A percentile compares a stretch with the other conserved stretches of the same genome.
These are phyloP conservation scores for Basipetospora sp. DNA, from an alignment of 2,329 filamentous ascomycete species.

Conservation along the genomic window DNA sequence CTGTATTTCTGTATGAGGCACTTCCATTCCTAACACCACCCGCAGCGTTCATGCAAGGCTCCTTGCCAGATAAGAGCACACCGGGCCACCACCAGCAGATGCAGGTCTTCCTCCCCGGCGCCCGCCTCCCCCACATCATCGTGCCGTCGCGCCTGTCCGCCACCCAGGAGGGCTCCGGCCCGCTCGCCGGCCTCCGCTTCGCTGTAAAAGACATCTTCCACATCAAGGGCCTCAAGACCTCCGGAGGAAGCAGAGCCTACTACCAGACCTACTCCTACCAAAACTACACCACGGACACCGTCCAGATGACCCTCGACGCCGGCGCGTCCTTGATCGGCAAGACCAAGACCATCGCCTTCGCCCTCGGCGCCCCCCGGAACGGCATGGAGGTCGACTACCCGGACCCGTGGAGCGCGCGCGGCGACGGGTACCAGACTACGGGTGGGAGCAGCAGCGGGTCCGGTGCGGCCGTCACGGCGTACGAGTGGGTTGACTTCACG, in stretches of 20 bases:
- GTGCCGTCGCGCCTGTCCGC: no score
- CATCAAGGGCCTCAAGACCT: slow-evolving; percentile 33
- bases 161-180: no score
- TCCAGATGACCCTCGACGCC: no score
- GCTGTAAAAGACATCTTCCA: slow-evolving; percentile 44
- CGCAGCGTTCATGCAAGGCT: no score
- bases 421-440: slow-evolving; percentile 19
- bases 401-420: slow-evolving; percentile 21
- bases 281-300: no score
- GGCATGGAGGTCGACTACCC: slow-evolving; percentile 20
- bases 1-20: no score
- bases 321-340: neutral
- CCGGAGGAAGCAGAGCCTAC: slow-evolving; percentile 39
- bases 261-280: no score
- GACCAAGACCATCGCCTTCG: neutral
- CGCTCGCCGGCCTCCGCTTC: slow-evolving; percentile 36
- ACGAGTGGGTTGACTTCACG: slow-evolving; percentile 19
- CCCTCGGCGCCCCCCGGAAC: neutral
- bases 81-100: no score
- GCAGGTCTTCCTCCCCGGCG: no score
- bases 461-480: slow-evolving; percentile 17
- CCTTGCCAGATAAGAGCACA: no score
- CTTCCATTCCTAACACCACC: no score
- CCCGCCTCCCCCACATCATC: no score
- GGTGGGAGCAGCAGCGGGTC: slow-evolving; percentile 17